Evolutionary conservation across 2,329 filamentous ascomycete species (phyloP), one percentile per base, ranked within the genome.

Genomic region (Coniella vitis): DNA sequence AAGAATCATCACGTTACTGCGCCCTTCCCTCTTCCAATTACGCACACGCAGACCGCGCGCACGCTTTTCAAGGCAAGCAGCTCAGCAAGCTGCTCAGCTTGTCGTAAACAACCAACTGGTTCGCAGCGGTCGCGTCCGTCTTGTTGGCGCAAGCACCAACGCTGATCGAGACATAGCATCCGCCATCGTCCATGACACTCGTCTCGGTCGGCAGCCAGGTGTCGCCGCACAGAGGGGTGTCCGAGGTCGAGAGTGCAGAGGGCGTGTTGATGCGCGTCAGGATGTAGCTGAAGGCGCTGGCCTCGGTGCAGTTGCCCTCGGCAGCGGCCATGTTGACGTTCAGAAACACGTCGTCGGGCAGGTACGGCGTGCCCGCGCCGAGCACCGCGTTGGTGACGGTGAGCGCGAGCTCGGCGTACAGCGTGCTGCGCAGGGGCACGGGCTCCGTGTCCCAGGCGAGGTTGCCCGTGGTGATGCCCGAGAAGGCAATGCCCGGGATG

Each of bases 401-500:
- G 12, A 74, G 66, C 1, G 83, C 76, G 4, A 87, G 71, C 45
- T 83, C 71, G 3, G 79, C 81, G 57, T 87, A 87, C n/a, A 86
- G 63, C 12, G 65, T 62, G 63, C 75, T 78, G 54, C 78, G 74
- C 9, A 64, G 52, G 1, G 81, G 78, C 1, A 71, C 65, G 1
- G 81, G 78, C 0, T 61, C 62, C 1, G 70, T 65, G 56, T 82
- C 71, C 71, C 75, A 86, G 0, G 75, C 70, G 1, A 75, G 73
- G 22, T 65, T 70, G 13, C 69, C 69, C 5, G 68, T 68, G 0
- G 73, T 72, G 2, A 64, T 62, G 5, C 82, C 83, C 0, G 77
- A 81, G 65, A 87, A 87, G 14, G 83, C 84, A 48, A 88, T 74
- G n/a, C 76, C 77, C 0, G 84, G 84, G 49, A 86, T 76, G 1